Evolutionary conservation across 108 stramenopile species (phyloP).

Genomic region (Fragilaria radians): DNA sequence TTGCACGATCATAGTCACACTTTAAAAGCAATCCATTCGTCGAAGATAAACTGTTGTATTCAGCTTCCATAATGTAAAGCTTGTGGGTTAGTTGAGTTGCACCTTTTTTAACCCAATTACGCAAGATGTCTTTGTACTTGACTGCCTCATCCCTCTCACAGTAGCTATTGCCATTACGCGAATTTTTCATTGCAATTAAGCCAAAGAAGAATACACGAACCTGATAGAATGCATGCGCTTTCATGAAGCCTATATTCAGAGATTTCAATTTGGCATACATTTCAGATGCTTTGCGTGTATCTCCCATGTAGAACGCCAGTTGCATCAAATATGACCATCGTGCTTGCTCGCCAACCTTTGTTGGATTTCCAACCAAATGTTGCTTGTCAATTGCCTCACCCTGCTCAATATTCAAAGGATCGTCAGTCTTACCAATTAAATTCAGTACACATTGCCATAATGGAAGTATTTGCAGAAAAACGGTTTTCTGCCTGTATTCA

Average conservation of each 20-base stretch:
- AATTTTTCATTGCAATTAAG: neutral
- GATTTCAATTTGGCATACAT: neutral
- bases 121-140: neutral
- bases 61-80: neutral
- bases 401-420: neutral
- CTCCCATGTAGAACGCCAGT: conserved; percentile 2
- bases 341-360: neutral
- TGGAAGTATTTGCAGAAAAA: neutral
- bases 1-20: neutral
- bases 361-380: neutral
- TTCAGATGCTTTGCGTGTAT: neutral
- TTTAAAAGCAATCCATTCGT: neutral
- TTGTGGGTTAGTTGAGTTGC: neutral
- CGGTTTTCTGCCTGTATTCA: neutral
- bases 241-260: neutral
- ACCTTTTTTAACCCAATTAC: neutral
- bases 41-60: neutral
- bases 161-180: neutral
- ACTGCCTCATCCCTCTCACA: neutral
- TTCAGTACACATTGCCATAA: neutral
- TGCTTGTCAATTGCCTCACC: neutral
- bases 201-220: conserved; percentile 5
- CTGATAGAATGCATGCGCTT: neutral
- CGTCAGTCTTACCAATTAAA: neutral
- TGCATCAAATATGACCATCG: conserved; percentile 3